These are phyloP conservation scores for Dothistroma septosporum DNA, from an alignment of 2,329 filamentous ascomycete genomes.

Conservation along the genomic window DNA sequence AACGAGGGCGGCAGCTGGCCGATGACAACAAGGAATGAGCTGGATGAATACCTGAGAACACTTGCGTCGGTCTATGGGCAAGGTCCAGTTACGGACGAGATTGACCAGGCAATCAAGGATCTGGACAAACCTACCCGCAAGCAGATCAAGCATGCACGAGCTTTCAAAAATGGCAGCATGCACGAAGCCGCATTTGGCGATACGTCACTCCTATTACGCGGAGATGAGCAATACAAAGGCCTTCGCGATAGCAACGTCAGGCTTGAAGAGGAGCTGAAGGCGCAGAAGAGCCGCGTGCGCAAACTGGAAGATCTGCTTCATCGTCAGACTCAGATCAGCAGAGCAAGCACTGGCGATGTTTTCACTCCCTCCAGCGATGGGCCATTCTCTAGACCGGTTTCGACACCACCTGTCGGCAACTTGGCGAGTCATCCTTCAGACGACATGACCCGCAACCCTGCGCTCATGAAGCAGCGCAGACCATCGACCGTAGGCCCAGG, in stretches of 20 bases:
- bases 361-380: slow-evolving; percentile 31
- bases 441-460: slow-evolving; percentile 23
- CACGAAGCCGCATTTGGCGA: slow-evolving; percentile 86
- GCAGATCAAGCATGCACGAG: slow-evolving; percentile 80
- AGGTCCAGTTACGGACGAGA: slow-evolving; percentile 62
- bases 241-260: slow-evolving; percentile 54
- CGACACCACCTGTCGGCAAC: slow-evolving; percentile 18
- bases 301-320: slow-evolving; percentile 90
- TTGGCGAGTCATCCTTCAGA: slow-evolving; percentile 21
- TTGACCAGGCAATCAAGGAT: slow-evolving; percentile 72
- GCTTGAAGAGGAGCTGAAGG: slow-evolving; percentile 62
- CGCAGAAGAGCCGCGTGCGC: slow-evolving; percentile 86
- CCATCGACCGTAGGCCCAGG: slow-evolving; percentile 59
- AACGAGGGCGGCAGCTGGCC: slow-evolving; percentile 82
- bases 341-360: slow-evolving; percentile 39
- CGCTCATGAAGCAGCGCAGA: slow-evolving; percentile 42
- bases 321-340: slow-evolving; percentile 61
- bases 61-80: slow-evolving; percentile 65
- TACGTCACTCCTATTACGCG: slow-evolving; percentile 77
- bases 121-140: slow-evolving; percentile 78
- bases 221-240: slow-evolving; percentile 72
- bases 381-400: slow-evolving; percentile 19
- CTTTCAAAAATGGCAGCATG: slow-evolving; percentile 93
- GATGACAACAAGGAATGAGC: slow-evolving; percentile 65
- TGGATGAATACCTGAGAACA: slow-evolving; percentile 67